Percentiles rank a stretch among this genome's conserved stretches.
Evolutionary conservation across 208 protist species (phyloP).

Genomic region (Borovskyia barvae): DNA sequence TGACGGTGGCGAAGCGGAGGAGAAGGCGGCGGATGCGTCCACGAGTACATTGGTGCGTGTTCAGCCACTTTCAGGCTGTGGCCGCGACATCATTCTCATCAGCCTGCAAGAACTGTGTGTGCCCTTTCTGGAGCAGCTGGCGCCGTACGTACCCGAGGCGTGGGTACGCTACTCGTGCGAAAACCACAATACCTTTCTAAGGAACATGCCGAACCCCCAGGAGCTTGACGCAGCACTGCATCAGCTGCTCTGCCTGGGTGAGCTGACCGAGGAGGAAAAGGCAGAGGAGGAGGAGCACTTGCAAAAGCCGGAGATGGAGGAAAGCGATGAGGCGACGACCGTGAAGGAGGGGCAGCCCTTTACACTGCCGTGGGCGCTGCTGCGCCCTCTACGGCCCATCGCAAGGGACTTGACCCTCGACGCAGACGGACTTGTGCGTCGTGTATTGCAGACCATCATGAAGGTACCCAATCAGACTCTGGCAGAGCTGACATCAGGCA

Average conservation of each 20-base stretch:
- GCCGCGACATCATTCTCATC: conserved; percentile 47
- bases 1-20: too few species aligned
- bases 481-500: conserved; percentile 3
- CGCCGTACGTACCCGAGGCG: conserved; percentile 40
- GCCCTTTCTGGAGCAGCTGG: conserved; percentile 36
- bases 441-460: conserved; percentile 21
- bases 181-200: conserved; percentile 37
- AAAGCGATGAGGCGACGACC: background rate
- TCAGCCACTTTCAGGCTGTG: conserved; percentile 26
- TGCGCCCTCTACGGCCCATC: conserved; percentile 17
- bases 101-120: conserved; percentile 45
- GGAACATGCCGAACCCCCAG: conserved; percentile 19
- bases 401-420: conserved; percentile 14
- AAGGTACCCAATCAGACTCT: conserved; percentile 8
- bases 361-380: conserved; percentile 17
- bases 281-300: background rate
- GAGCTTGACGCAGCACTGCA: conserved; percentile 40
- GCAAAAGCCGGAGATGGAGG: background rate
- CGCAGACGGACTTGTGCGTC: conserved; percentile 21
- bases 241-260: conserved; percentile 22
- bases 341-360: background rate
- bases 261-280: conserved; percentile 10
- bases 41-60: conserved; percentile 1
- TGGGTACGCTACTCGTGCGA: conserved; percentile 30
- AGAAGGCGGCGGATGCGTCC: background rate